Evolutionary conservation across 495 filamentous ascomycete genomes (phyloP).

Genomic region (Lepraria neglecta): DNA sequence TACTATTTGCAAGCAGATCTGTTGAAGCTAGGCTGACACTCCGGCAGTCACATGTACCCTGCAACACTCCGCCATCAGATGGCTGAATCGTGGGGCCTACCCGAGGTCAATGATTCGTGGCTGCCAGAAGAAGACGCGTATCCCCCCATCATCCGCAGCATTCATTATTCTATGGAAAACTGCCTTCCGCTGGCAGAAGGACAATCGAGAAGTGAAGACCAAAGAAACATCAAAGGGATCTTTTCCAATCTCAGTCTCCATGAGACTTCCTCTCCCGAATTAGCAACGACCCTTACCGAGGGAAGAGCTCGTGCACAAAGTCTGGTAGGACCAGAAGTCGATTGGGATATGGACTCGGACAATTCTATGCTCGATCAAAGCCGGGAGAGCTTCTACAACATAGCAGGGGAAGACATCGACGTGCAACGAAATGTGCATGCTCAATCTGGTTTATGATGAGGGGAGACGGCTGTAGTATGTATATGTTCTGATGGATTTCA

Average conservation of each 20-base stretch:
- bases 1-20: not conserved
- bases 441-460: not conserved
- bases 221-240: conserved; percentile 70
- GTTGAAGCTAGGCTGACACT: conserved; percentile 6
- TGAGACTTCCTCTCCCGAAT: conserved; percentile 30
- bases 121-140: conserved; percentile 74
- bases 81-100: conserved; percentile 62
- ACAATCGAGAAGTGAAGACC: conserved; percentile 51
- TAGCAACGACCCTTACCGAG: conserved; percentile 7
- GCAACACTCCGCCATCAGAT: conserved; percentile 65
- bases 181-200: conserved; percentile 35
- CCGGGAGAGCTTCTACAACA: conserved; percentile 4
- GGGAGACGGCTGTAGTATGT: not conserved
- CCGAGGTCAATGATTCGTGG: conserved; percentile 74
- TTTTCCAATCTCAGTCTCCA: conserved; percentile 49
- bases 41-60: conserved; percentile 73
- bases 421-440: not conserved
- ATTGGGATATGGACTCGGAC: conserved; percentile 12
- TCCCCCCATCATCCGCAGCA: conserved; percentile 60
- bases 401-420: not conserved
- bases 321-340: not conserved
- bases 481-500: not conserved
- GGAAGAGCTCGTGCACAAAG: not conserved
- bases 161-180: conserved; percentile 71
- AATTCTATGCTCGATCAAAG: conserved; percentile 13